Conservation (phyloP, 2,329 filamentous ascomycete species). For the Aureobasidium vineae region DNA sequence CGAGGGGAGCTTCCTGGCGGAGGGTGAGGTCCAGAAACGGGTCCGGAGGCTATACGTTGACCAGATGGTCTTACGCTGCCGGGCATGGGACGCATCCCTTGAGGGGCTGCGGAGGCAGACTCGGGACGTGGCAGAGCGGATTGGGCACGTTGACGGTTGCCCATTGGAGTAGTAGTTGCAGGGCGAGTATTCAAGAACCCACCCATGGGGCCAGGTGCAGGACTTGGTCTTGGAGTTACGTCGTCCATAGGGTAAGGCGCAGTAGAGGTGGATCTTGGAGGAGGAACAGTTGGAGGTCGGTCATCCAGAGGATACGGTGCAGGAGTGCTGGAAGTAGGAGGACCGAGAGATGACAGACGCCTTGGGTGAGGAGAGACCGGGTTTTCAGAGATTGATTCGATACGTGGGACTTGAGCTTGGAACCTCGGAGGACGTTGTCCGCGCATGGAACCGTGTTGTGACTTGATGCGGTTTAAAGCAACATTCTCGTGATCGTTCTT, state of each 20-base stretch:
- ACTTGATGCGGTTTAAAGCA: slow-evolving; percentile 79
- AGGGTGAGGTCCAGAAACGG: slow-evolving; percentile 26
- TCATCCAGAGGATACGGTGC: slow-evolving; percentile 42
- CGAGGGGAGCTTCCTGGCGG: slow-evolving; percentile 27
- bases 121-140: slow-evolving; percentile 49
- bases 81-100: slow-evolving; percentile 7
- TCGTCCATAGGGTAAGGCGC: slow-evolving; percentile 72
- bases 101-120: slow-evolving; percentile 30
- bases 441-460: slow-evolving; percentile 53
- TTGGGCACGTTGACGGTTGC: slow-evolving; percentile 52
- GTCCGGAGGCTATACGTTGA: slow-evolving; percentile 38
- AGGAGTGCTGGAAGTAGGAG: slow-evolving; percentile 29
- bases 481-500: slow-evolving; percentile 92
- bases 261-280: slow-evolving; percentile 52
- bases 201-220: neutral
- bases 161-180: slow-evolving; percentile 45
- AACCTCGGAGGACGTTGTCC: slow-evolving; percentile 49
- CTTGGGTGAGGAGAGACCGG: slow-evolving; percentile 45
- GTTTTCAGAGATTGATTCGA: slow-evolving; percentile 44
- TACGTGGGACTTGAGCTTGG: slow-evolving; percentile 37
- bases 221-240: slow-evolving; percentile 45
- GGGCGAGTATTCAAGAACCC: slow-evolving; percentile 46
- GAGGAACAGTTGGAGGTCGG: slow-evolving; percentile 53
- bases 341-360: slow-evolving; percentile 25
- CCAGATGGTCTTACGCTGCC: neutral